Evolutionary conservation across 306 rosid species (phyloP).

Genomic region (Trifolium dubium): DNA sequence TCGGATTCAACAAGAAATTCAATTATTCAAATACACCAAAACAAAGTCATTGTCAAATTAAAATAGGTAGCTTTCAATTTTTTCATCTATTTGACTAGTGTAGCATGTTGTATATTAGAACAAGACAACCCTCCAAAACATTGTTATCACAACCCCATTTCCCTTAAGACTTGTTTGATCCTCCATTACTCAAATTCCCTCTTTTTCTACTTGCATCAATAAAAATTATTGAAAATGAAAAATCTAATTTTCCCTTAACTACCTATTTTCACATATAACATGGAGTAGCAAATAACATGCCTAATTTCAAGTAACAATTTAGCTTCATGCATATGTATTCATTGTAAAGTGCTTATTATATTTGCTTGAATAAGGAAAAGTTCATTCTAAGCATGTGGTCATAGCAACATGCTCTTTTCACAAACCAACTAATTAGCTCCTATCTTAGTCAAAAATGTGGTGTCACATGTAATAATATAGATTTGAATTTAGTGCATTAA

Average conservation of each 20-base stretch:
- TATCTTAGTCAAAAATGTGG: slow-evolving; percentile 40
- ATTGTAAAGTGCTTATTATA: not conserved
- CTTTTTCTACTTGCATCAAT: slow-evolving; percentile 14
- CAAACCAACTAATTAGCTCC: slow-evolving; percentile 38
- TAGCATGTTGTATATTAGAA: slow-evolving; percentile 14
- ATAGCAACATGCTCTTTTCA: slow-evolving; percentile 34
- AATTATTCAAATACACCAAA: slow-evolving; percentile 10
- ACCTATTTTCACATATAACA: slow-evolving; percentile 19
- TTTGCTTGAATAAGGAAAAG: slow-evolving; percentile 19
- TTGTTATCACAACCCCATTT: slow-evolving; percentile 15
- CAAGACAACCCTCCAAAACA: slow-evolving; percentile 18
- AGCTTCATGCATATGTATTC: slow-evolving; percentile 6
- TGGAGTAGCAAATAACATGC: slow-evolving; percentile 22
- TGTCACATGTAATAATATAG: slow-evolving; percentile 18
- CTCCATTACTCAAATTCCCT: not conserved
- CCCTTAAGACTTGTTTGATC: slow-evolving; percentile 11
- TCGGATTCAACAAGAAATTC: slow-evolving; percentile 9
- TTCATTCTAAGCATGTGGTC: slow-evolving; percentile 24
- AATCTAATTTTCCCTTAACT: not conserved
- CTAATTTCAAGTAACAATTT: slow-evolving; percentile 32
- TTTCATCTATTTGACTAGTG: slow-evolving; percentile 21
- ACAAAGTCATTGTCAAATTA: slow-evolving; percentile 34
- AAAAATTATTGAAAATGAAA: not conserved
- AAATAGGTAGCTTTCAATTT: slow-evolving; percentile 18
- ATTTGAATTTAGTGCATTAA: not conserved